These are phyloP conservation scores for Chaetomidium leptoderma DNA, from an alignment of 495 filamentous ascomycete species.

Conservation along the genomic window DNA sequence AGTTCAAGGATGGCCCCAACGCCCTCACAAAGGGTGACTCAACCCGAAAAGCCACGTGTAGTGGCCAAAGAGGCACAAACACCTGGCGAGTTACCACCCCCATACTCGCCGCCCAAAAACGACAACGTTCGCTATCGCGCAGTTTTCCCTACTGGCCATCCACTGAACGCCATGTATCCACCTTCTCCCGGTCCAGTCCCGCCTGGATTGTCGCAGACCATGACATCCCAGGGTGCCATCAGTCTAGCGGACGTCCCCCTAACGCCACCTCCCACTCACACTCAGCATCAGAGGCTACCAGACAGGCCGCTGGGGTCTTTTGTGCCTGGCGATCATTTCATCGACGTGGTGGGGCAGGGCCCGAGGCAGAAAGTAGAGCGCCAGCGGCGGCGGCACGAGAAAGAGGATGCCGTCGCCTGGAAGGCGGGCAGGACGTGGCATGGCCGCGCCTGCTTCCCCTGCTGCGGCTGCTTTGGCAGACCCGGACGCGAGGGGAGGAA, in stretches of 20 bases:
- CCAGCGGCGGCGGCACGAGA: conserved; percentile 56
- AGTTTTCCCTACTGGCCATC: conserved; percentile 37
- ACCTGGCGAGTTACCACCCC: conserved; percentile 35
- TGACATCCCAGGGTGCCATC: conserved; percentile 47
- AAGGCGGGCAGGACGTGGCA: conserved; percentile 58
- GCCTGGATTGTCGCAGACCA: conserved; percentile 40
- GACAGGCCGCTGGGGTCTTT: conserved; percentile 37
- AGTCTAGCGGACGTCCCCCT: conserved; percentile 38
- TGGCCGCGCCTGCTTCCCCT: conserved; percentile 55
- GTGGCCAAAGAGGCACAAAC: conserved; percentile 6
- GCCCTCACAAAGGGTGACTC: conserved; percentile 20
- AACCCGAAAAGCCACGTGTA: conserved; percentile 36
- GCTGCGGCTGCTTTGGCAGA: conserved; percentile 58
- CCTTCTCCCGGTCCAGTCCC: conserved; percentile 44
- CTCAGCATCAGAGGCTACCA: conserved; percentile 25
- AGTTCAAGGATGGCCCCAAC: conserved; percentile 23
- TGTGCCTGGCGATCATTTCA: conserved; percentile 35
- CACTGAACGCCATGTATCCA: conserved; percentile 35
- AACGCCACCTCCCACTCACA: conserved; percentile 27
- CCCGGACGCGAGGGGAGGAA: conserved; percentile 59
- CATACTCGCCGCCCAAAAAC: conserved; percentile 39
- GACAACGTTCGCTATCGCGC: conserved; percentile 36
- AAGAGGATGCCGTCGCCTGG: conserved; percentile 55
- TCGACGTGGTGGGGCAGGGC: conserved; percentile 28
- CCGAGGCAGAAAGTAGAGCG: conserved; percentile 39